Conservation (phyloP, 1,284 basidiomycete species). For the Boletus sp. region DNA sequence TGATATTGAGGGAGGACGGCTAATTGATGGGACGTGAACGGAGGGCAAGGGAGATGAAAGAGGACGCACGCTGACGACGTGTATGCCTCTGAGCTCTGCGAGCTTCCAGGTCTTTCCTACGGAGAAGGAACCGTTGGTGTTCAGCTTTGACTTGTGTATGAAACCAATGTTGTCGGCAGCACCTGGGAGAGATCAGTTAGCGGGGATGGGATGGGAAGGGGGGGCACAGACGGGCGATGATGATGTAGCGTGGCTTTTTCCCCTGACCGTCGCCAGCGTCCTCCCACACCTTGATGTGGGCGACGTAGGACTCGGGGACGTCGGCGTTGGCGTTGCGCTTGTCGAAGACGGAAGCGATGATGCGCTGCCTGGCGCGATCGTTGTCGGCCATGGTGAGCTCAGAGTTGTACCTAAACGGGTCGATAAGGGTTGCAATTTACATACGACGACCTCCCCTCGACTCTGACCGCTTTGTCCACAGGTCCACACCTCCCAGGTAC, state of each 20-base stretch:
- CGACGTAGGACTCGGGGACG: constrained; percentile 74
- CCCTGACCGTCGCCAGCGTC: constrained; percentile 64
- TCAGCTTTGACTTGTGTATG: constrained; percentile 95
- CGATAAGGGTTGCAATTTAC: constrained; percentile 1
- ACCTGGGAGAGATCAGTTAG: constrained; percentile 42
- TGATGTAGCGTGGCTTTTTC: constrained; percentile 80
- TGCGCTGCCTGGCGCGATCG: constrained; percentile 54
- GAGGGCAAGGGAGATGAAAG: neutral
- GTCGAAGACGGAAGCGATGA: constrained; percentile 81
- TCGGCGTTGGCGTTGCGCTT: constrained; percentile 59
- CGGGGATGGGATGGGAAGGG: constrained; percentile 1
- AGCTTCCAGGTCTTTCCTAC: constrained; percentile 97
- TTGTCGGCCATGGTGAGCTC: constrained; percentile 51
- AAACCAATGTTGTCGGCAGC: constrained; percentile 62
- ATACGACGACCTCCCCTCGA: neutral
- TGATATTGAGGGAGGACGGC: constrained; percentile 74
- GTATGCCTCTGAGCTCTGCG: constrained; percentile 74
- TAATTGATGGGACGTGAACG: constrained; percentile 28
- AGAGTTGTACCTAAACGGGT: constrained; percentile 10
- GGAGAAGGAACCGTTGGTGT: constrained; percentile 92
- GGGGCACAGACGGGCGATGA: constrained; percentile 73
- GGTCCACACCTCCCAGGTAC: constrained; percentile 19
- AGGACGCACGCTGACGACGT: constrained; percentile 63
- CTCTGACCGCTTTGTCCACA: constrained; percentile 1
- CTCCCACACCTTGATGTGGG: constrained; percentile 90